Base-by-base conservation (phyloP, 306 rosid species). In the Vigna reflexopilosa region DNA sequence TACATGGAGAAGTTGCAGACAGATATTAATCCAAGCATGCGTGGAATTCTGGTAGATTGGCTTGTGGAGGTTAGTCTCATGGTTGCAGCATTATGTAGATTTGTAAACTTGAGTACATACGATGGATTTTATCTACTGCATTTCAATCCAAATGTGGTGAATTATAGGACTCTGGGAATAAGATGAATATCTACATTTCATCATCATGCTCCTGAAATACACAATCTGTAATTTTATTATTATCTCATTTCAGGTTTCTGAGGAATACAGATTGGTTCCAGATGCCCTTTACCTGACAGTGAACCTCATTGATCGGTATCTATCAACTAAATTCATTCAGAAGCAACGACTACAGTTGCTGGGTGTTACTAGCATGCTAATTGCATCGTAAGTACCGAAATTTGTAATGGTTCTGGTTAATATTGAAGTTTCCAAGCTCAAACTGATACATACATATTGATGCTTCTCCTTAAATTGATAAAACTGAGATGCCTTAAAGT, bases 211-310 rank as follows among this genome's bases (percentile, higher is more conserved):
- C 42, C 55, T 73, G 51, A 69, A 50, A 70, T 50, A 15, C 59
- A 63, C 47, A 42, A 45, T 45, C 16, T 45, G 16, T 45, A 45
- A 45, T 45, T 45, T 64, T 47, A 36, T 30, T 19, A 17, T 77
- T 30, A 47, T 72, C 48, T 15, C 70, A 40, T 87, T 62, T 86
- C 91, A 96, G 99, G 96, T 96, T 72, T 85, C 96, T 72, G 98
- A 96, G 81, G 99, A 93, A 78, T 96, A 88, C 73, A 86, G 77
- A 54, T 72, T 96, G 59, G 98, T 87, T 83, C 91, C 99, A 7
- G 99, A 96, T 81, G 91, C 98, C 36, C 97, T 96, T 71, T 93
- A 90, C 85, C 94, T 96, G 16, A 88, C 99, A 16, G 93, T 91
- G 50, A 88, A 88, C 82, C 89, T 96, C 81, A 91, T 93, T 9